Evolutionary conservation across 257 asterid species (phyloP).

Genomic region (Cynanchum wilfordii): DNA sequence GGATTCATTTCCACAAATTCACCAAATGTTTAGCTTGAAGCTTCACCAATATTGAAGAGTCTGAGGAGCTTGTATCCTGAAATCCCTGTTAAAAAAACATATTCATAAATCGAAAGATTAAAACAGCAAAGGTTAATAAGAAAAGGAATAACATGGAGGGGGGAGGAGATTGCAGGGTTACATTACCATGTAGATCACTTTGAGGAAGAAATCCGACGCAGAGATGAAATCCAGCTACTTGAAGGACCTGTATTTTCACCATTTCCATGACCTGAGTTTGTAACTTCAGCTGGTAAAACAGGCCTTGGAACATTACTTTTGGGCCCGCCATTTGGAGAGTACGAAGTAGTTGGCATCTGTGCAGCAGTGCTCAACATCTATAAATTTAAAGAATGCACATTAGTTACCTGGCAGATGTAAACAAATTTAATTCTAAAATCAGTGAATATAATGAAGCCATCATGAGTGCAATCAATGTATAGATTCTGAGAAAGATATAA

Average conservation of each 20-base stretch:
- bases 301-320: conserved; percentile 58
- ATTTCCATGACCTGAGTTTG: conserved; percentile 53
- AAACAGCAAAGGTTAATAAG: conserved; percentile 1
- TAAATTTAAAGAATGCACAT: conserved; percentile 13
- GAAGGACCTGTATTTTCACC: conserved; percentile 66
- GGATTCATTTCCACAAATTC: conserved; percentile 6
- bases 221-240: conserved; percentile 86
- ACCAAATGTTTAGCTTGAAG: conserved; percentile 4
- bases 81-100: conserved; percentile 11
- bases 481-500: conserved; percentile 5
- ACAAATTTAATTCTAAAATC: neutral
- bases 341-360: conserved; percentile 58
- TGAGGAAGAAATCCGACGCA: conserved; percentile 85
- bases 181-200: conserved; percentile 48
- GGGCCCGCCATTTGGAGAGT: conserved; percentile 53
- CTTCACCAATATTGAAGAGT: neutral
- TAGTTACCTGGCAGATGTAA: conserved; percentile 9
- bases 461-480: conserved; percentile 8
- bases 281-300: conserved; percentile 46
- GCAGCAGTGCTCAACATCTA: conserved; percentile 50
- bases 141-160: neutral
- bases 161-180: neutral
- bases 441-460: neutral
- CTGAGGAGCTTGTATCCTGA: neutral
- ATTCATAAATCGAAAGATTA: neutral